phyloP scores from a whole-genome alignment of 2,329 filamentous ascomycete species.

The Colletotrichum godetiae region DNA sequence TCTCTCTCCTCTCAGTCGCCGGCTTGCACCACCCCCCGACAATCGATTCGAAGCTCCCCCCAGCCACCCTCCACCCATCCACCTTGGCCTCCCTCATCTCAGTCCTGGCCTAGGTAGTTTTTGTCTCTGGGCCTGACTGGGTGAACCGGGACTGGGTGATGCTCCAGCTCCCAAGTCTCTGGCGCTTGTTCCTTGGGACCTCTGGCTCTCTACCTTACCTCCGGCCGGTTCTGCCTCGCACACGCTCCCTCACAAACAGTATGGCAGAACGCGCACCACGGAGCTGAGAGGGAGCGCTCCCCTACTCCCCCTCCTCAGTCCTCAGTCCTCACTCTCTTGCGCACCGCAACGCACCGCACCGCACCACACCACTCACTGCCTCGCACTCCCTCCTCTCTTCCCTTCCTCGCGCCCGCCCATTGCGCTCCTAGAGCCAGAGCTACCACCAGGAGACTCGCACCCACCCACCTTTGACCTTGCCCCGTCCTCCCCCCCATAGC shows the following conservation, averaged over 20 bases:
- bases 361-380: constrained; percentile 12
- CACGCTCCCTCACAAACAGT: constrained; percentile 31
- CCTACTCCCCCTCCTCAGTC: too few species aligned
- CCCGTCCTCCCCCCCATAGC: constrained; percentile 32
- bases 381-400: constrained; percentile 22
- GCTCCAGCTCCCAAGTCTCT: constrained; percentile 22
- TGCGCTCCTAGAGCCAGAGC: constrained; percentile 2
- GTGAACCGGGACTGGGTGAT: not conserved
- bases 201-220: constrained; percentile 6
- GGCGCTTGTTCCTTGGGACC: constrained; percentile 14
- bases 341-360: constrained; percentile 14
- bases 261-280: constrained; percentile 20
- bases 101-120: constrained; percentile 7
- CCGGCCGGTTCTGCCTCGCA: constrained; percentile 17
- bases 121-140: not conserved
- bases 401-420: constrained; percentile 27
- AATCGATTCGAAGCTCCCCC: constrained; percentile 32
- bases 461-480: constrained; percentile 30
- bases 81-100: constrained; percentile 21
- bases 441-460: constrained; percentile 29
- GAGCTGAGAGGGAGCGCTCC: constrained; percentile 32
- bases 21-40: constrained; percentile 6
- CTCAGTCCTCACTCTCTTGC: constrained; percentile 11
- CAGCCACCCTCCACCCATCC: constrained; percentile 27
- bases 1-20: not conserved